Conservation (phyloP, 495 filamentous ascomycete species). For the Penicillium atrosanguineum region DNA sequence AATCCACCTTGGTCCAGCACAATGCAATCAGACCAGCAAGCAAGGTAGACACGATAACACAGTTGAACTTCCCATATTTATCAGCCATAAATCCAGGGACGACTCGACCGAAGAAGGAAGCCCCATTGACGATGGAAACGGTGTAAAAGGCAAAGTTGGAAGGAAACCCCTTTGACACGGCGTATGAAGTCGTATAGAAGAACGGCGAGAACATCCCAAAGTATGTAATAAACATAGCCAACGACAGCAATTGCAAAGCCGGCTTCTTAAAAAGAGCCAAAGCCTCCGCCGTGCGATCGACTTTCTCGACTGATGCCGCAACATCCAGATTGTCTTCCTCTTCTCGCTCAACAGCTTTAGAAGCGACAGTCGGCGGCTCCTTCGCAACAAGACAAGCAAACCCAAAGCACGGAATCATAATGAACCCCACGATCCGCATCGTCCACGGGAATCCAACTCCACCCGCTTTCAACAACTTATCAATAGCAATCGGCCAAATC, state of each 20-base stretch:
- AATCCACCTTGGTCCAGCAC: constrained; percentile 38
- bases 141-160: constrained; percentile 39
- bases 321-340: not conserved
- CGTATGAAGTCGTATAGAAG: constrained; percentile 42
- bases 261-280: constrained; percentile 24
- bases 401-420: constrained; percentile 53
- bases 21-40: constrained; percentile 51
- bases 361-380: not conserved
- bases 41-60: constrained; percentile 56
- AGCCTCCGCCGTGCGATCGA: constrained; percentile 12
- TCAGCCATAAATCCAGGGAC: constrained; percentile 62
- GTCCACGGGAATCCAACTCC: constrained; percentile 49
- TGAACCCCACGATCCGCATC: constrained; percentile 48
- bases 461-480: constrained; percentile 29
- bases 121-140: constrained; percentile 46
- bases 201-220: constrained; percentile 51
- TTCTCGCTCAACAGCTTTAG: not conserved
- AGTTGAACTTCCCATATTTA: constrained; percentile 67
- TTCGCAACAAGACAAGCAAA: constrained; percentile 42
- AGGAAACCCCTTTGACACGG: constrained; percentile 33
- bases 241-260: constrained; percentile 46
- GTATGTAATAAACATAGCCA: constrained; percentile 40
- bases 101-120: constrained; percentile 41
- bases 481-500: constrained; percentile 45
- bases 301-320: not conserved